These are phyloP conservation scores for Ganoderma lingzhi DNA, from an alignment of 1,284 basidiomycete species.

Conservation along the genomic window DNA sequence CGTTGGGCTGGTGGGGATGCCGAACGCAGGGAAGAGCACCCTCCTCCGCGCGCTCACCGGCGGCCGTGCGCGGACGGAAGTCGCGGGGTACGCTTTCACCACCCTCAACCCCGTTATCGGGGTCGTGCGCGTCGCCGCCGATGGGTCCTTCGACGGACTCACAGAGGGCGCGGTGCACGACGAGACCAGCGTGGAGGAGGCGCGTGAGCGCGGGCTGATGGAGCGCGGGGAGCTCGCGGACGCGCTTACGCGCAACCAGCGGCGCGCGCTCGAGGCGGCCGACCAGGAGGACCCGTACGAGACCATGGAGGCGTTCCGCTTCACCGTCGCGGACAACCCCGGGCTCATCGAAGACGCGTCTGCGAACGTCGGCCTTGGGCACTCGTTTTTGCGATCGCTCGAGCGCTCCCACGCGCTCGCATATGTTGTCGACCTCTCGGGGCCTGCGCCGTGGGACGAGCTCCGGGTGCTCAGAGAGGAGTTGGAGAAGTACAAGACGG, in stretches of 20 bases:
- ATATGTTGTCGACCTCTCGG: slow-evolving; percentile 92
- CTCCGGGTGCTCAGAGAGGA: slow-evolving; percentile 79
- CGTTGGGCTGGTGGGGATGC: slow-evolving; percentile 94
- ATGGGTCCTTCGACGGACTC: slow-evolving; percentile 79
- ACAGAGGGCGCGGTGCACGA: slow-evolving; percentile 65
- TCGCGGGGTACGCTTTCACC: slow-evolving; percentile 94
- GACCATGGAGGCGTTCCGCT: slow-evolving; percentile 78
- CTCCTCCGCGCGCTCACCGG: slow-evolving; percentile 91
- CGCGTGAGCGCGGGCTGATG: slow-evolving; percentile 54
- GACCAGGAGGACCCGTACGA: slow-evolving; percentile 48
- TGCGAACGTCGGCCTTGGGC: slow-evolving; percentile 91
- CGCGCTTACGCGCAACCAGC: slow-evolving; percentile 59
- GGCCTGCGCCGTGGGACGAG: slow-evolving; percentile 78
- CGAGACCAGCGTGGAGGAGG: slow-evolving; percentile 74
- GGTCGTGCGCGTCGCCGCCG: slow-evolving; percentile 85
- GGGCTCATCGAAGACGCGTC: slow-evolving; percentile 89
- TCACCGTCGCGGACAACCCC: slow-evolving; percentile 98
- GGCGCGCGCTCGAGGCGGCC: slow-evolving; percentile 26
- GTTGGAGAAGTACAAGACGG: slow-evolving; percentile 85
- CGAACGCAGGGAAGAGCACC: slow-evolving; percentile 94
- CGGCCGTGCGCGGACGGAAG: slow-evolving; percentile 83
- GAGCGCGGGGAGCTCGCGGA: slow-evolving; percentile 59
- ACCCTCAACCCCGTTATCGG: slow-evolving; percentile 97
- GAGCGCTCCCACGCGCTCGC: slow-evolving; percentile 91
- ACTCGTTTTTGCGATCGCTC: slow-evolving; percentile 93